These are phyloP conservation scores for Rusavskia elegans DNA, from an alignment of 495 filamentous ascomycete species.

Conservation along the genomic window DNA sequence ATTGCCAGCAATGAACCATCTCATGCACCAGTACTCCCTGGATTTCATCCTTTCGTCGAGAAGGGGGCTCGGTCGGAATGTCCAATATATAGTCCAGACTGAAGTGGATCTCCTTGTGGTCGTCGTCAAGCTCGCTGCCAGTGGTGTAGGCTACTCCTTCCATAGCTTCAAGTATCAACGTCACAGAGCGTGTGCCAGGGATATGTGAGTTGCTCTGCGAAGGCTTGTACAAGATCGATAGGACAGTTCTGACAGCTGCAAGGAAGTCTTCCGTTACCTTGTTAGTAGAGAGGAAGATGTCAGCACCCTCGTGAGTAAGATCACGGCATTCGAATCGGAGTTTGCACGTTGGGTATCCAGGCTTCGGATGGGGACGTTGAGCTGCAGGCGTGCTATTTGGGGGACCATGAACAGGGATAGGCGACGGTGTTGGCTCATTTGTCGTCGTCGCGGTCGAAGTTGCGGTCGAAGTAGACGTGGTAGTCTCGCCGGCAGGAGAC, in stretches of 20 bases:
- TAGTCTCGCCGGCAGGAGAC: neutral
- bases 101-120: slow-evolving; percentile 94
- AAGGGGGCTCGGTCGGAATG: slow-evolving; percentile 20
- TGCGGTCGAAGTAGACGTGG: neutral
- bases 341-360: slow-evolving; percentile 35
- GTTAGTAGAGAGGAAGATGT: slow-evolving; percentile 44
- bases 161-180: slow-evolving; percentile 67
- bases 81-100: slow-evolving; percentile 55
- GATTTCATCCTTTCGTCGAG: slow-evolving; percentile 41
- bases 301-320: slow-evolving; percentile 44
- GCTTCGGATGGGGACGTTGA: slow-evolving; percentile 10
- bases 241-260: slow-evolving; percentile 39
- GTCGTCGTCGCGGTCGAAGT: neutral
- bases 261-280: slow-evolving; percentile 42
- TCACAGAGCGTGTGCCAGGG: slow-evolving; percentile 60
- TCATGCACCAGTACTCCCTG: slow-evolving; percentile 78
- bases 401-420: slow-evolving; percentile 5
- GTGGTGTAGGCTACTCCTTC: slow-evolving; percentile 78
- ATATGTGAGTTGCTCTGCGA: slow-evolving; percentile 18
- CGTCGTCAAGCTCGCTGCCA: slow-evolving; percentile 62
- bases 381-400: neutral
- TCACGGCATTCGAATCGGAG: slow-evolving; percentile 58
- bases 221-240: slow-evolving; percentile 19
- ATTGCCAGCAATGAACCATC: slow-evolving; percentile 92
- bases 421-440: slow-evolving; percentile 5